A percentile compares a stretch with the other conserved stretches of the same genome.
Evolutionary conservation across 108 stramenopile genomes (phyloP).

Genomic region (Asterionellopsis glacialis): DNA sequence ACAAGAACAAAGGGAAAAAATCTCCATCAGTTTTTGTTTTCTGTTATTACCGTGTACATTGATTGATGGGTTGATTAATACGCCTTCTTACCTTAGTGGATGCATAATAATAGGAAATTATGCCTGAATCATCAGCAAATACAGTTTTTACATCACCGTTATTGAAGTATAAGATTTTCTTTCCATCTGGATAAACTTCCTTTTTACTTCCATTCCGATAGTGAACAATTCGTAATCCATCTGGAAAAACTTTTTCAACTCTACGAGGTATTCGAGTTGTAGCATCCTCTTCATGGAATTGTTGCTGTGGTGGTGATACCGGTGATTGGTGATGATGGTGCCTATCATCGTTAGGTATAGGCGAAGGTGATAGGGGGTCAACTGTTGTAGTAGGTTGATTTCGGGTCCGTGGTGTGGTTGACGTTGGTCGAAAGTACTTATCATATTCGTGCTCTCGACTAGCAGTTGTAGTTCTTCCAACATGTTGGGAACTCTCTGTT

Average conservation of each 20-base stretch:
- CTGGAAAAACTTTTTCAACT: neutral
- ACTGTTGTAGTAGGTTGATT: neutral
- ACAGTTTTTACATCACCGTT: constrained; percentile 79
- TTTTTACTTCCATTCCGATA: constrained; percentile 65
- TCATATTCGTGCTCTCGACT: too few relatives aligned
- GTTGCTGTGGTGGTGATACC: neutral
- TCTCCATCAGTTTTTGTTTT: too few relatives aligned
- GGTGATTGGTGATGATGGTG: neutral
- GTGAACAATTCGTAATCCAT: constrained; percentile 14
- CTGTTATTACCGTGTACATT: too few relatives aligned
- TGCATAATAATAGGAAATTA: constrained; percentile 41
- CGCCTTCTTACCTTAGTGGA: constrained; percentile 4
- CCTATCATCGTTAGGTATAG: neutral
- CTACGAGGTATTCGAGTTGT: constrained; percentile 1
- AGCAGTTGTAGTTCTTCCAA: too few relatives aligned
- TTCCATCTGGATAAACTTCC: constrained; percentile 54
- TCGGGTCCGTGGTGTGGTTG: constrained; percentile 1
- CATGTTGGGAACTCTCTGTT: too few relatives aligned
- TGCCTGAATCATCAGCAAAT: constrained; percentile 4
- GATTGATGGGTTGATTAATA: too few relatives aligned
- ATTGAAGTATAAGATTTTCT: constrained; percentile 44
- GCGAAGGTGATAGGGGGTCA: neutral
- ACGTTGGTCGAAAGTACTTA: neutral
- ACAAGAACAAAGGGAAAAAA: neutral
- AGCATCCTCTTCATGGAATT: neutral